Conservation (phyloP, 495 filamentous ascomycete species). For the Tetracladium marchalianum region DNA sequence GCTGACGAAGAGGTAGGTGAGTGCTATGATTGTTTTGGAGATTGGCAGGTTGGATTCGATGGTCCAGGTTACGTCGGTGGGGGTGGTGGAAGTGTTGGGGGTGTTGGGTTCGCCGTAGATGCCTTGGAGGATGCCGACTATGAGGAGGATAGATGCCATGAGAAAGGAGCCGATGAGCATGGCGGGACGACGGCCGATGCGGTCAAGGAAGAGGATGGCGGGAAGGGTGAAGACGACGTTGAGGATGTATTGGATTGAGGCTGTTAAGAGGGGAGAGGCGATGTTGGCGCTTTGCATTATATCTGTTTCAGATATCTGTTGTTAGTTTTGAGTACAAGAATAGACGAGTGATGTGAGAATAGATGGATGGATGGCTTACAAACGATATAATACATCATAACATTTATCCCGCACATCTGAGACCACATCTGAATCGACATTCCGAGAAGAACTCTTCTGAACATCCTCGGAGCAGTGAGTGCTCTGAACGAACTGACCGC, state of each 20-base stretch:
- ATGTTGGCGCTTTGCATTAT: constrained; percentile 64
- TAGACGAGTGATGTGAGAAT: no score
- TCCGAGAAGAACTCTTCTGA: constrained; percentile 59
- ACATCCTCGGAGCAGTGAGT: constrained; percentile 48
- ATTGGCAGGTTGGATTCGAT: constrained; percentile 37
- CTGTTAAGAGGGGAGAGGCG: constrained; percentile 53
- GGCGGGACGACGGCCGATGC: constrained; percentile 39
- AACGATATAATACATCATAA: constrained; percentile 43
- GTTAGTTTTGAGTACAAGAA: no score
- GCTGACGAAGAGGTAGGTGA: constrained; percentile 56
- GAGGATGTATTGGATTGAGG: constrained; percentile 71
- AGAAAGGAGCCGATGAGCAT: constrained; percentile 39
- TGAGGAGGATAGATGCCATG: constrained; percentile 46
- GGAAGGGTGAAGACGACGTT: constrained; percentile 58
- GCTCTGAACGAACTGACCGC: constrained; percentile 44
- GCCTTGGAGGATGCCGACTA: constrained; percentile 46
- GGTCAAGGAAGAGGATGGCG: constrained; percentile 46
- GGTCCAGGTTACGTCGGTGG: constrained; percentile 45
- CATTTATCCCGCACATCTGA: constrained; percentile 66
- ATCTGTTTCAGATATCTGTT: constrained; percentile 35
- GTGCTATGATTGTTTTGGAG: constrained; percentile 47
- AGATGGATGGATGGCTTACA: constrained; percentile 7
- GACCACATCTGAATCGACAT: constrained; percentile 71
- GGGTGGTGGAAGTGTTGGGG: constrained; percentile 26
- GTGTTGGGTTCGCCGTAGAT: constrained; percentile 45